Percentiles rank a stretch among this genome's conserved stretches.
phyloP scores from a whole-genome alignment of 257 asterid species.

The Nicotiana tabacum region DNA sequence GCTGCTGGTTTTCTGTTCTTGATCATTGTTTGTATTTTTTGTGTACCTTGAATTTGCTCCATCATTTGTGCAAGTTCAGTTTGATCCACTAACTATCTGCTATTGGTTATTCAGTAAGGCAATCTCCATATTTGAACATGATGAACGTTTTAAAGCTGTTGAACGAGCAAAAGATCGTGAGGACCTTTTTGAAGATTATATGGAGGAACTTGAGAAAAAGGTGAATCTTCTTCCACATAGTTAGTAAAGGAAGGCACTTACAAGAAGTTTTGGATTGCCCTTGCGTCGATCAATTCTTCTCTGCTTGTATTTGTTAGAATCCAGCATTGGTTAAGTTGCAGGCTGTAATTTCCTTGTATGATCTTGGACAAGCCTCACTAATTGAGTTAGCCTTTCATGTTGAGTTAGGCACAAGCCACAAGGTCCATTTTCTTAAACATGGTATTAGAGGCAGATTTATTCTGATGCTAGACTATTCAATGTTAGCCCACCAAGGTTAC shows the following conservation, averaged over 20 bases:
- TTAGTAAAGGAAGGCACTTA: background rate
- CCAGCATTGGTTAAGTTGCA: background rate
- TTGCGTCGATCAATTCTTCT: background rate
- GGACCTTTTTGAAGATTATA: conserved; percentile 72
- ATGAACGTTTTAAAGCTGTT: conserved; percentile 79
- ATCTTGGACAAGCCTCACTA: background rate
- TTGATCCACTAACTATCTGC: conserved; percentile 16
- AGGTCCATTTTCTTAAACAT: background rate
- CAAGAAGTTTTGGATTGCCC: background rate
- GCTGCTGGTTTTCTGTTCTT: background rate
- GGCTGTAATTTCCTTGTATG: background rate
- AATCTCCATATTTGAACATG: conserved; percentile 61
- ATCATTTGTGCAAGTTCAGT: background rate
- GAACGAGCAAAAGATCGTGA: conserved; percentile 81
- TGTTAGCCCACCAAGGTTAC: background rate
- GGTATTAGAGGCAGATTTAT: background rate
- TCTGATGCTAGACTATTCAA: background rate
- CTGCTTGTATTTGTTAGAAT: background rate
- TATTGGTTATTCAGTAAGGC: conserved; percentile 57
- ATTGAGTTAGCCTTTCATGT: background rate
- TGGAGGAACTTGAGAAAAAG: conserved; percentile 74
- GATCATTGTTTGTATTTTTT: background rate
- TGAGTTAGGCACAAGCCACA: background rate
- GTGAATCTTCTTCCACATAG: conserved; percentile 24
- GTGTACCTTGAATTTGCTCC: conserved; percentile 2